Percentiles rank a stretch among this genome's conserved stretches.
Conservation (phyloP, 768 basidiomycete species). For the Hericium rajendrae region DNA sequence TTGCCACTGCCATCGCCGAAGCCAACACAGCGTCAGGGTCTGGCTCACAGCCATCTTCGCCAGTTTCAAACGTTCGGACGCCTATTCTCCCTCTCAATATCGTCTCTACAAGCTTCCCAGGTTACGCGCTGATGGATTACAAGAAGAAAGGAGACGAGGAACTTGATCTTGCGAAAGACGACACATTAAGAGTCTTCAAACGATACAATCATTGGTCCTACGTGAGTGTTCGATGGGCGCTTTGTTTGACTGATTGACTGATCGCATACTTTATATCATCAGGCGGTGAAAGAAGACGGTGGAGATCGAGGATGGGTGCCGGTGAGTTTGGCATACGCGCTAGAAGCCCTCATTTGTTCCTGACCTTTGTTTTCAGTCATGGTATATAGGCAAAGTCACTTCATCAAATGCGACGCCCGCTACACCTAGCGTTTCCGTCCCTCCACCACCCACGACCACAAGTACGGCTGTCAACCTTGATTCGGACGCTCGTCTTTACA, state of each 20-base stretch:
- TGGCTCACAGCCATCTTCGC: constrained; percentile 24
- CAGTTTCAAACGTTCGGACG: constrained; percentile 33
- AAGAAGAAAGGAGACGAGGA: constrained; percentile 91
- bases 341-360: constrained; percentile 4
- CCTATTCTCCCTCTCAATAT: constrained; percentile 88
- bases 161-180: constrained; percentile 80
- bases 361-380: constrained; percentile 41
- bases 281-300: constrained; percentile 90
- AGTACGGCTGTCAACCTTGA: constrained; percentile 15
- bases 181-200: constrained; percentile 87
- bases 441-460: constrained; percentile 17
- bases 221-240: constrained; percentile 31
- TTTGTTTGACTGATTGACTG: constrained; percentile 6
- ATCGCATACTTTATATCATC: constrained; percentile 6
- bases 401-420: constrained; percentile 29
- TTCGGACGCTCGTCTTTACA: background rate
- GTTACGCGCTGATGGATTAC: constrained; percentile 94
- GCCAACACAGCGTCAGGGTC: constrained; percentile 54
- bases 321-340: constrained; percentile 31
- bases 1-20: constrained; percentile 78
- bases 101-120: constrained; percentile 96
- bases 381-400: constrained; percentile 89
- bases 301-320: constrained; percentile 98
- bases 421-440: constrained; percentile 39
- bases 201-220: constrained; percentile 98